Base-by-base conservation (phyloP, 768 basidiomycete species). In the Rhodotorula kratochvilovae region DNA sequence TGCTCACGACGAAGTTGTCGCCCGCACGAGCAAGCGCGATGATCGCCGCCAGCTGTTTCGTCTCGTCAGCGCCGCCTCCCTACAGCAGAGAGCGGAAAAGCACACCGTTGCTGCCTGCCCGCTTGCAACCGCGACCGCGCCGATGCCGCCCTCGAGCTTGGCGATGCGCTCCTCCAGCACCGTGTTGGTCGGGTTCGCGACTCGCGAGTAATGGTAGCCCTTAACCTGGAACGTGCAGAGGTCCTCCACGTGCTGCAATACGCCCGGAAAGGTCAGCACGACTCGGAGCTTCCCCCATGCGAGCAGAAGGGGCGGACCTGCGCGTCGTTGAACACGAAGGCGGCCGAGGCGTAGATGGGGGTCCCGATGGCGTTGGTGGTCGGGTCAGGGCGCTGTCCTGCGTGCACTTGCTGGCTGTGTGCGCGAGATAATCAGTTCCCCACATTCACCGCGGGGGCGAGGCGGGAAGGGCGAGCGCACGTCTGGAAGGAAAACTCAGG, bases 81-180 rank as follows among this genome's bases (percentile, higher is more conserved):
- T 21, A 7, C 23, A 23, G 10, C 12, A 3, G 55, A 35, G 35
- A 3, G 31, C 16, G 1, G 27, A 60, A 12, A 33, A 19, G 19
- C 42, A 23, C 42, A 90, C 88, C 75, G 90, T 89, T 0, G 90
- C 90, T 7, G 88, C 82, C 77, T 90, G 89, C 0, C 90, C 90
- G 6, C 88, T 81, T 12, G 83, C 79, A 0, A 86, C 83, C 5
- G 89, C 89, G 3, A 90, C 84, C 8, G 90, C 89, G 2, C 88
- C 89, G 7, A 82, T 82, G 35, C 90, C 90, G 27, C 88, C 88
- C 79, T 91, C 90, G 21, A 91, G 83, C 0, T 87, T 87, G 17
- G 88, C 87, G 33, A 90, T 86, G 15, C 90, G 86, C 62, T 87
- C 84, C 79, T 90, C 90, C 72, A 91, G 90, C 2, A 90, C 87